These are phyloP conservation scores for Boletus bicolor DNA, from an alignment of 768 basidiomycete species.

Conservation along the genomic window DNA sequence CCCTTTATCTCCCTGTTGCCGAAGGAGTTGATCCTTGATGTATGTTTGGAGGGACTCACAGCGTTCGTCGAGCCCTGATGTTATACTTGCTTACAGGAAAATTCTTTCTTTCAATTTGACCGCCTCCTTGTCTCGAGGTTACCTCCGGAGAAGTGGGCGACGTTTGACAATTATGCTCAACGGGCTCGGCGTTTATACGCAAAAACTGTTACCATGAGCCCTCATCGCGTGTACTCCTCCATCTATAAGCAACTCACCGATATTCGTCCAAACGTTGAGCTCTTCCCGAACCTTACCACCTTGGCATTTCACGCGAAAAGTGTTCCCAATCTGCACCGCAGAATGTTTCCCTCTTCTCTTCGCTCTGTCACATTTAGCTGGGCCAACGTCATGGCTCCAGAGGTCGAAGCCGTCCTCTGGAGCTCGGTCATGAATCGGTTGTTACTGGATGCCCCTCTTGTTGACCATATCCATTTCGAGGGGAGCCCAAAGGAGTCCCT, in stretches of 20 bases:
- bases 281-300: constrained; percentile 21
- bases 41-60: constrained; percentile 2
- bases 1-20: constrained; percentile 24
- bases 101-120: constrained; percentile 19
- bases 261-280: constrained; percentile 23
- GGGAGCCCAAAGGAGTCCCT: constrained; percentile 24
- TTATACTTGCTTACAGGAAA: constrained; percentile 11
- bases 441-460: constrained; percentile 16
- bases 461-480: constrained; percentile 24
- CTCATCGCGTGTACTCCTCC: constrained; percentile 25
- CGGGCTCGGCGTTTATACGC: constrained; percentile 22
- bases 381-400: constrained; percentile 13
- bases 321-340: constrained; percentile 6
- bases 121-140: constrained; percentile 1
- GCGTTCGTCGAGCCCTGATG: constrained; percentile 6
- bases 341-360: constrained; percentile 24
- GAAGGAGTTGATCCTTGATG: constrained; percentile 18
- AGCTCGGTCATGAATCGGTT: constrained; percentile 20
- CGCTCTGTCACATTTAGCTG: constrained; percentile 21
- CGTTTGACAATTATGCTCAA: constrained; percentile 23
- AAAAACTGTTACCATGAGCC: constrained; percentile 27
- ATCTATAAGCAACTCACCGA: constrained; percentile 23
- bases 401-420: constrained; percentile 19
- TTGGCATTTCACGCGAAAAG: constrained; percentile 19
- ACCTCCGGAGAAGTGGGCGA: constrained; percentile 13